Percentiles rank a stretch among this genome's conserved stretches.
These are phyloP conservation scores for Crithidia mellificae DNA, from an alignment of 208 protist genomes.

Conservation along the genomic window DNA sequence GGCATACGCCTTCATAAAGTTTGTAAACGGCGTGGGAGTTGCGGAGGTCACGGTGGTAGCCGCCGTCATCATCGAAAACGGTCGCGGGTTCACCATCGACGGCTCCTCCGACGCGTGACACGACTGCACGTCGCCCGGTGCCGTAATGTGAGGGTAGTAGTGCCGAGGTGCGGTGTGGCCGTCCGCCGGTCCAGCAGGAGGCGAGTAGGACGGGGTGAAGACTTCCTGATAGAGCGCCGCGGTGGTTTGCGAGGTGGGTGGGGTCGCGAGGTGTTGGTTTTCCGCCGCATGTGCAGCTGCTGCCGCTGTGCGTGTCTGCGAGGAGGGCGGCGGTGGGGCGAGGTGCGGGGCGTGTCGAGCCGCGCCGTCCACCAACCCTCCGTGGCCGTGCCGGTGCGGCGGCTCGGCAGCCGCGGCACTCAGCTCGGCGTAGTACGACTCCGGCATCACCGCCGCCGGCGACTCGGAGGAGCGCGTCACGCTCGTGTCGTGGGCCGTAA, in stretches of 20 bases:
- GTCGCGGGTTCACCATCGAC: neutral
- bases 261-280: too few relatives aligned
- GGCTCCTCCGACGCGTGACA: neutral
- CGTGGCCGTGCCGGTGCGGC: neutral
- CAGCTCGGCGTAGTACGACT: slow-evolving; percentile 14
- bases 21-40: slow-evolving; percentile 27
- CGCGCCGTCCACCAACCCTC: neutral
- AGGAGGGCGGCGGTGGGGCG: neutral
- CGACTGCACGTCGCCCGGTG: neutral
- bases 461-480: slow-evolving; percentile 9
- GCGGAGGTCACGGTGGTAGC: neutral
- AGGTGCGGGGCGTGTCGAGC: slow-evolving; percentile 7
- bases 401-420: slow-evolving; percentile 1
- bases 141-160: neutral
- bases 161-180: neutral
- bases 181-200: slow-evolving; percentile 12
- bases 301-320: too few relatives aligned
- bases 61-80: slow-evolving; percentile 8
- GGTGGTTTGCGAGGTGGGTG: neutral
- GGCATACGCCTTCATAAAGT: slow-evolving; percentile 52
- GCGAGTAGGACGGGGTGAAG: slow-evolving; percentile 17
- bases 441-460: slow-evolving; percentile 12
- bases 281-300: too few relatives aligned
- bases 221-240: slow-evolving; percentile 5
- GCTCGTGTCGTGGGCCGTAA: neutral